These are phyloP conservation scores for Seminavis robusta DNA, from an alignment of 108 stramenopile species.

Conservation along the genomic window DNA sequence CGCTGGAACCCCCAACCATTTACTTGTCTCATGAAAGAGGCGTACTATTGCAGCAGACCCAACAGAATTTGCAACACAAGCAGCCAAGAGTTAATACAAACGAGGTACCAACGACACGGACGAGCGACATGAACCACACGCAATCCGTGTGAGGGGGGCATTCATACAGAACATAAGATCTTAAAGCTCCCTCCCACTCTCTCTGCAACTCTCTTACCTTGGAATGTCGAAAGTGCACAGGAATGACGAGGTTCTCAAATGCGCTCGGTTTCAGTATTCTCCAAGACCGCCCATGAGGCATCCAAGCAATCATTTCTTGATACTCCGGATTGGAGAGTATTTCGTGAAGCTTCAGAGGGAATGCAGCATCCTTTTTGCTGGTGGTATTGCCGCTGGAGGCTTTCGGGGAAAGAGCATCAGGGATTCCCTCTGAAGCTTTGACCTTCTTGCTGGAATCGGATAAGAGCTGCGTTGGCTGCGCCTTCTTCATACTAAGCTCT, in stretches of 20 bases:
- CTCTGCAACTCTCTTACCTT: constrained; percentile 17
- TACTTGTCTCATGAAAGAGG: constrained; percentile 27
- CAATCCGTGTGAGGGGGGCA: background rate
- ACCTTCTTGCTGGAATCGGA: no score
- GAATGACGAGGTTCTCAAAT: constrained; percentile 28
- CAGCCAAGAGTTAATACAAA: no score
- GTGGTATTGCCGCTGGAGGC: background rate
- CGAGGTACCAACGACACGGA: no score
- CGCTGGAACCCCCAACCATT: constrained; percentile 30
- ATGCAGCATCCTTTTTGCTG: constrained; percentile 23
- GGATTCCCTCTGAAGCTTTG: background rate
- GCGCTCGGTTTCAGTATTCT: constrained; percentile 16
- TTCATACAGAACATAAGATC: background rate
- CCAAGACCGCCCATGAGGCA: constrained; percentile 44
- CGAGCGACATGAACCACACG: background rate
- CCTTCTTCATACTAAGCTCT: background rate
- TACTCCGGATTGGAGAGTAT: constrained; percentile 52
- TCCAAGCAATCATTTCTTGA: constrained; percentile 52
- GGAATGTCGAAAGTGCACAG: constrained; percentile 23
- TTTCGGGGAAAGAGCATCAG: background rate
- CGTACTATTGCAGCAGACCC: no score
- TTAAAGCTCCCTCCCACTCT: background rate
- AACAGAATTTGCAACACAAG: no score
- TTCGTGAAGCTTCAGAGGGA: constrained; percentile 53
- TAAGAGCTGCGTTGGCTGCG: background rate